Evolutionary conservation across 2,329 filamentous ascomycete genomes (phyloP).

Genomic region (Teratosphaeria destructans): DNA sequence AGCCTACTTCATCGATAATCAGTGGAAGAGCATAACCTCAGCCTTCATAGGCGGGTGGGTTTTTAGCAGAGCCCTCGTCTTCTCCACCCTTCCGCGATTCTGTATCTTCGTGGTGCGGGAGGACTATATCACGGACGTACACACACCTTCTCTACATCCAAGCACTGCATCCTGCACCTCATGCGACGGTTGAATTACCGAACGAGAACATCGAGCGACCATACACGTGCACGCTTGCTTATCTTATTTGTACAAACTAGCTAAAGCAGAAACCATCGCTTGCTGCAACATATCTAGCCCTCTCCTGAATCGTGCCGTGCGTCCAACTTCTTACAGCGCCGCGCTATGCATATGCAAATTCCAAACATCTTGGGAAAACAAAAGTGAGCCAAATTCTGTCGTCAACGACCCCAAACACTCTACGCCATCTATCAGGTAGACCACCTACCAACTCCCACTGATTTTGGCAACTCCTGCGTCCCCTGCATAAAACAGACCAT

Average conservation of each 20-base stretch:
- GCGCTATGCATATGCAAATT: background rate
- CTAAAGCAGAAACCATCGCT: background rate
- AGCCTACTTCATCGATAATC: slow-evolving; percentile 38
- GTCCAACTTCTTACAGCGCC: background rate
- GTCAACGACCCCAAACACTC: background rate
- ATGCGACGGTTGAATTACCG: background rate
- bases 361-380: background rate
- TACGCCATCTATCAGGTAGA: background rate
- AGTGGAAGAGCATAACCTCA: slow-evolving; percentile 38
- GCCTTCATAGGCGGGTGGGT: slow-evolving; percentile 19
- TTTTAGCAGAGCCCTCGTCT: slow-evolving; percentile 44
- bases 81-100: slow-evolving; percentile 38
- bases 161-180: too few relatives aligned
- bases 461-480: background rate
- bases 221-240: background rate
- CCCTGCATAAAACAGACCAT: background rate
- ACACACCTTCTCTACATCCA: slow-evolving; percentile 13
- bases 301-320: background rate
- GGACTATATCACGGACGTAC: slow-evolving; percentile 41
- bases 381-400: background rate
- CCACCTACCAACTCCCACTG: background rate
- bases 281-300: background rate
- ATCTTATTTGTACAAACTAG: background rate
- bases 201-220: too few relatives aligned
- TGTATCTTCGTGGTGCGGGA: slow-evolving; percentile 28